A percentile compares a stretch with the other conserved stretches of the same genome.
These are phyloP conservation scores for Exophiala lecanii-corni DNA, from an alignment of 2,329 filamentous ascomycete species.

Conservation along the genomic window DNA sequence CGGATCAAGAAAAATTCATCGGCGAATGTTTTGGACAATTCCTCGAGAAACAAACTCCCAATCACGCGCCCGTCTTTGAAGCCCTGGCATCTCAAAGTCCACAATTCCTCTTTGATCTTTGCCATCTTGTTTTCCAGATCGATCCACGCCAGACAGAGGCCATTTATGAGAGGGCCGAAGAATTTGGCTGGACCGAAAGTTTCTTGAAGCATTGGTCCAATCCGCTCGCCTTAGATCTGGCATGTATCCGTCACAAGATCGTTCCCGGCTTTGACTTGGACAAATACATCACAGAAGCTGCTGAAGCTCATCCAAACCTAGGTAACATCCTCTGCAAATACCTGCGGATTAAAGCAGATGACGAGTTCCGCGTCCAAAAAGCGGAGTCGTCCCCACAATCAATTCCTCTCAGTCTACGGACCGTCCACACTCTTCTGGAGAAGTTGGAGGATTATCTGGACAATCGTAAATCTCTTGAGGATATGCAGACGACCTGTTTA, in stretches of 20 bases:
- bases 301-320: slow-evolving; percentile 21
- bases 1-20: slow-evolving; percentile 46
- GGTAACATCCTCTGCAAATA: slow-evolving; percentile 65
- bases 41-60: slow-evolving; percentile 68
- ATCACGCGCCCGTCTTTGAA: slow-evolving; percentile 84
- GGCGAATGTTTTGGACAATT: slow-evolving; percentile 67
- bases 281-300: slow-evolving; percentile 67
- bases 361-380: slow-evolving; percentile 72
- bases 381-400: slow-evolving; percentile 63
- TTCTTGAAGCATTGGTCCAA: slow-evolving; percentile 68
- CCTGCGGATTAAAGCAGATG: slow-evolving; percentile 74
- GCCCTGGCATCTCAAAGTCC: slow-evolving; percentile 89
- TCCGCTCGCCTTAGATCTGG: slow-evolving; percentile 82
- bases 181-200: slow-evolving; percentile 79
- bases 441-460: slow-evolving; percentile 66
- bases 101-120: slow-evolving; percentile 74
- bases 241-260: slow-evolving; percentile 76
- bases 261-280: slow-evolving; percentile 59
- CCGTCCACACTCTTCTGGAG: slow-evolving; percentile 72
- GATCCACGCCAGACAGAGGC: slow-evolving; percentile 63
- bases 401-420: slow-evolving; percentile 76
- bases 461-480: slow-evolving; percentile 65
- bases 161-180: slow-evolving; percentile 74
- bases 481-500: slow-evolving; percentile 81
- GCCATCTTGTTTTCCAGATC: slow-evolving; percentile 70